Evolutionary conservation across 2,329 filamentous ascomycete genomes (phyloP).

Genomic region (Aaosphaeria pasadenensis): DNA sequence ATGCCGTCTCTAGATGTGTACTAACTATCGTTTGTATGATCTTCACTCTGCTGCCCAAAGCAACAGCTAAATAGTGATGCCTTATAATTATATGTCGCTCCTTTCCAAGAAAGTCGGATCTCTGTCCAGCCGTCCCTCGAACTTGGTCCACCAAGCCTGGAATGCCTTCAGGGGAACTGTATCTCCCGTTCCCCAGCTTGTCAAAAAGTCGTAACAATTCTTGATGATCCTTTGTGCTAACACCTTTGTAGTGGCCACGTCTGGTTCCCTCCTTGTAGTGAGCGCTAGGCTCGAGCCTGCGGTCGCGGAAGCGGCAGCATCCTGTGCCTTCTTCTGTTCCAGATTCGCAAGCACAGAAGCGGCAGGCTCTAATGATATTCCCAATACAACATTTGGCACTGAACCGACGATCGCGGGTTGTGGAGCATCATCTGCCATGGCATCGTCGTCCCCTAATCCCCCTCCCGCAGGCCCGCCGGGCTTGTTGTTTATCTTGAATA

Average conservation of each 20-base stretch:
- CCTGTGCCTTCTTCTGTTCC: conserved; percentile 53
- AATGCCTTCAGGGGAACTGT: conserved; percentile 93
- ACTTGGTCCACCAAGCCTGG: conserved; percentile 97
- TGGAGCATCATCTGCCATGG: conserved; percentile 43
- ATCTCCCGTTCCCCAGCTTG: conserved; percentile 78
- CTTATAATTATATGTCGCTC: conserved; percentile 47
- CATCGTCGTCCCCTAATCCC: conserved; percentile 44
- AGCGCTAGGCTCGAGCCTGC: conserved; percentile 30
- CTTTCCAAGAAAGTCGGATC: conserved; percentile 89
- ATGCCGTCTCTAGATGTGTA: too few relatives aligned
- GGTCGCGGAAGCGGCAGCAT: conserved; percentile 24
- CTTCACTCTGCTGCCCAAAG: not conserved
- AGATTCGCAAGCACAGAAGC: conserved; percentile 69
- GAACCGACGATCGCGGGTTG: conserved; percentile 12
- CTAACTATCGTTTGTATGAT: not conserved
- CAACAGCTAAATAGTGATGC: too few relatives aligned
- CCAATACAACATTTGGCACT: conserved; percentile 61
- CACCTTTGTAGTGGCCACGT: conserved; percentile 64
- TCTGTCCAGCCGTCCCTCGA: conserved; percentile 78
- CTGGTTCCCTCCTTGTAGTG: conserved; percentile 29
- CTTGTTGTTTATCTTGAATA: conserved; percentile 69
- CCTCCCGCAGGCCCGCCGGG: conserved; percentile 36
- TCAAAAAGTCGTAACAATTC: conserved; percentile 95
- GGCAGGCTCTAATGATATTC: conserved; percentile 77
- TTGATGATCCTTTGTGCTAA: conserved; percentile 92